Conservation (phyloP, 148 eudicot genomes). For the Bassia scoparia region DNA sequence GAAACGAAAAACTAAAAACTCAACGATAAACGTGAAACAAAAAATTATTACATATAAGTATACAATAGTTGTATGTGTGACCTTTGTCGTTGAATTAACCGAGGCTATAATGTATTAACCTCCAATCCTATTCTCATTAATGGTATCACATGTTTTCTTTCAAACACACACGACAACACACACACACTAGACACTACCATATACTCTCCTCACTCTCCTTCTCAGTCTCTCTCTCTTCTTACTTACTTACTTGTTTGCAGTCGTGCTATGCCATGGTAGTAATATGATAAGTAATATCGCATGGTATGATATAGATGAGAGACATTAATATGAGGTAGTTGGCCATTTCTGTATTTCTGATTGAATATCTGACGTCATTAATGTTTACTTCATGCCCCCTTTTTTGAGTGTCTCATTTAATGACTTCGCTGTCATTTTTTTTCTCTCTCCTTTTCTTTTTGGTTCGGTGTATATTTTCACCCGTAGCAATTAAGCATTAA, state of each 20-base stretch:
- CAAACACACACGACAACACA: background rate
- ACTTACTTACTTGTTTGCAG: too few species aligned
- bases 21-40: too few species aligned
- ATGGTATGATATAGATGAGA: constrained; percentile 5
- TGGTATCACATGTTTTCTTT: constrained; percentile 41
- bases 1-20: too few species aligned
- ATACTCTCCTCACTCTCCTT: background rate
- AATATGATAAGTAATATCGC: too few species aligned
- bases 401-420: constrained; percentile 10
- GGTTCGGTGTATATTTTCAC: too few species aligned
- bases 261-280: too few species aligned
- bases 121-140: constrained; percentile 24
- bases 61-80: too few species aligned
- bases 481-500: too few species aligned
- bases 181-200: too few species aligned
- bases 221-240: background rate
- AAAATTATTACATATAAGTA: too few species aligned
- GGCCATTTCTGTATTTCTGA: constrained; percentile 13
- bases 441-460: too few species aligned
- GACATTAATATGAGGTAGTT: constrained; percentile 26
- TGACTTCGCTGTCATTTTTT: constrained; percentile 9
- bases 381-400: background rate
- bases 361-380: background rate
- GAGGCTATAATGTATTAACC: background rate
- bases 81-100: background rate